These are phyloP conservation scores for Crithidia expoeki DNA, from an alignment of 208 protist genomes.

Conservation along the genomic window DNA sequence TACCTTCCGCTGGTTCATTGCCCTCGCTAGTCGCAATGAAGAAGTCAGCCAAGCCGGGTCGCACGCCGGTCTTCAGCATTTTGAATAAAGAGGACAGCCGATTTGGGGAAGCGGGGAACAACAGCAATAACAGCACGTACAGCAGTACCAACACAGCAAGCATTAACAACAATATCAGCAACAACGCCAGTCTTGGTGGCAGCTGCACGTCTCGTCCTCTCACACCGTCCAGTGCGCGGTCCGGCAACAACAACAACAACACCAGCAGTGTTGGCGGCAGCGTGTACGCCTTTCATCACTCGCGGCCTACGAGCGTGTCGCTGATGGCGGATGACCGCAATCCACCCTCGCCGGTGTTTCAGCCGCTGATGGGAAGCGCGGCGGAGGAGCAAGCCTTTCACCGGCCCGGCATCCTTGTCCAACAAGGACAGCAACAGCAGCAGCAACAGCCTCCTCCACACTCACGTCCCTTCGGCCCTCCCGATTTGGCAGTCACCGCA, in stretches of 20 bases:
- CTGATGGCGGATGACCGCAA: slow-evolving; percentile 27
- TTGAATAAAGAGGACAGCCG: slow-evolving; percentile 44
- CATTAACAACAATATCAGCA: slow-evolving; percentile 5
- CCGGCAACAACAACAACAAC: background rate
- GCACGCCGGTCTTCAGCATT: slow-evolving; percentile 53
- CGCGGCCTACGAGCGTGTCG: slow-evolving; percentile 17
- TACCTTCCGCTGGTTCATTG: slow-evolving; percentile 6
- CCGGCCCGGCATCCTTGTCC: slow-evolving; percentile 37
- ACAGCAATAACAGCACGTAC: slow-evolving; percentile 1
- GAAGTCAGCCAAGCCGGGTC: slow-evolving; percentile 29
- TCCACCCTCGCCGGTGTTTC: slow-evolving; percentile 30
- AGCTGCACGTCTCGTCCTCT: background rate
- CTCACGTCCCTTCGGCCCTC: slow-evolving; percentile 1
- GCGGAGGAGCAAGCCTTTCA: slow-evolving; percentile 28
- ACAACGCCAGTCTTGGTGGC: background rate
- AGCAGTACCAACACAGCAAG: background rate
- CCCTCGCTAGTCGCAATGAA: slow-evolving; percentile 32
- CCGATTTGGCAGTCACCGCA: background rate
- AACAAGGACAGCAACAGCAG: background rate
- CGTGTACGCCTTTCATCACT: slow-evolving; percentile 13
- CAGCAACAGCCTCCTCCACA: background rate
- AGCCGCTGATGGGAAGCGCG: slow-evolving; percentile 30
- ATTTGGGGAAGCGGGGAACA: slow-evolving; percentile 15
- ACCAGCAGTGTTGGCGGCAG: slow-evolving; percentile 4
- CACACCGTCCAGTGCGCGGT: background rate